phyloP scores from a whole-genome alignment of 1,284 basidiomycete genomes.

The Ceratobasidium sp. region DNA sequence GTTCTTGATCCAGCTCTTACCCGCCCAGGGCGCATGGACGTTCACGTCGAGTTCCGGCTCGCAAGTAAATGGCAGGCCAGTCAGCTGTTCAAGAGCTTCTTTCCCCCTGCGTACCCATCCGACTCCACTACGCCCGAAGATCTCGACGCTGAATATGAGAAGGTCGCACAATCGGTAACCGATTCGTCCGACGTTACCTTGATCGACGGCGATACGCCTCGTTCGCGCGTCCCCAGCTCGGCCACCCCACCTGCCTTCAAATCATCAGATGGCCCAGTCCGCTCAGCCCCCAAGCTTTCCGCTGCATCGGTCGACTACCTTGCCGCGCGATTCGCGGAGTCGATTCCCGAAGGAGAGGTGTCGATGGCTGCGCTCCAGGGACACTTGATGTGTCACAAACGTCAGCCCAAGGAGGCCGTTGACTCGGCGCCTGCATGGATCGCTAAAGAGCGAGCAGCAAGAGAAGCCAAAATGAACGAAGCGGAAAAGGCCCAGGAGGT shows the following conservation, averaged over 20 bases:
- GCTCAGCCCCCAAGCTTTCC: constrained; percentile 50
- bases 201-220: constrained; percentile 13
- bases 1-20: constrained; percentile 73
- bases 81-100: constrained; percentile 71
- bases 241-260: constrained; percentile 4
- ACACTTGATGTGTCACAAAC: constrained; percentile 74
- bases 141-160: constrained; percentile 41
- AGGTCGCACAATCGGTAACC: constrained; percentile 15
- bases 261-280: constrained; percentile 14
- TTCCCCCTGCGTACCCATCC: constrained; percentile 48
- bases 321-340: constrained; percentile 62
- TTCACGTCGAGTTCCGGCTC: constrained; percentile 75
- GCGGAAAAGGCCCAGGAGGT: not conserved
- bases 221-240: constrained; percentile 2
- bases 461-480: constrained; percentile 43
- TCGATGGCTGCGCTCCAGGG: constrained; percentile 79
- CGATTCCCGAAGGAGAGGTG: constrained; percentile 67
- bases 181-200: constrained; percentile 2
- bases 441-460: constrained; percentile 48
- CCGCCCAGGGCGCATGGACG: constrained; percentile 79
- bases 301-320: constrained; percentile 52
- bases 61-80: constrained; percentile 70
- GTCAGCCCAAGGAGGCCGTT: constrained; percentile 63
- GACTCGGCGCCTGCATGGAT: constrained; percentile 58
- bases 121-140: constrained; percentile 37